These are phyloP conservation scores for Neofusicoccum sp. DNA, from an alignment of 2,329 filamentous ascomycete genomes.

Conservation along the genomic window DNA sequence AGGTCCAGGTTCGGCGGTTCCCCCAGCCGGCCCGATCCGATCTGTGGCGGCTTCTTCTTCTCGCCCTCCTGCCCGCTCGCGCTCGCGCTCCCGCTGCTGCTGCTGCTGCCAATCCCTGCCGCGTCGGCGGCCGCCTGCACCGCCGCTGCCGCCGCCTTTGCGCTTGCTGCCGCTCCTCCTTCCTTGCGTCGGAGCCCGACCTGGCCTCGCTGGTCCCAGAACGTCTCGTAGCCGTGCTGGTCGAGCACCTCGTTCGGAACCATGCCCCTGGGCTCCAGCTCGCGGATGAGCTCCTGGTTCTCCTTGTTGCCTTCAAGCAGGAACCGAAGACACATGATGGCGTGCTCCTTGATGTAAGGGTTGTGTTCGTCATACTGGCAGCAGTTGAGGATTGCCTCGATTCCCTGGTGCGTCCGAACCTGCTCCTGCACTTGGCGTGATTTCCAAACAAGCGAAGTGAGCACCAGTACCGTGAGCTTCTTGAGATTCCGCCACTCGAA, in stretches of 20 bases:
- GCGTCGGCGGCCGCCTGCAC: constrained; percentile 31
- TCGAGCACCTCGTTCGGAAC: constrained; percentile 53
- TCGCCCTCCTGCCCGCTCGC: constrained; percentile 7
- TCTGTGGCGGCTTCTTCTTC: constrained; percentile 26
- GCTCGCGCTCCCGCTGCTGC: constrained; percentile 16
- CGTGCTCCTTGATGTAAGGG: constrained; percentile 86
- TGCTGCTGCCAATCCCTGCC: constrained; percentile 24
- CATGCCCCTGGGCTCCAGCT: constrained; percentile 50
- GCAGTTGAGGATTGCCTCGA: constrained; percentile 85
- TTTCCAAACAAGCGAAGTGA: constrained; percentile 87
- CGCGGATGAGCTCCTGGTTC: constrained; percentile 71
- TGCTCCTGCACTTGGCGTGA: constrained; percentile 84
- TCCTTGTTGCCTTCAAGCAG: constrained; percentile 73
- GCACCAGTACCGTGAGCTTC: constrained; percentile 86
- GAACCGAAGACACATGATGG: constrained; percentile 55
- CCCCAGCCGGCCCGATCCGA: constrained; percentile 35
- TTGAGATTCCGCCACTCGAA: constrained; percentile 84
- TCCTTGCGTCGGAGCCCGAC: constrained; percentile 51
- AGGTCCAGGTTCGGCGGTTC: constrained; percentile 47
- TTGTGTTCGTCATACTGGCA: constrained; percentile 92
- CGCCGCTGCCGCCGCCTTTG: constrained; percentile 25
- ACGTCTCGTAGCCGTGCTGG: constrained; percentile 53
- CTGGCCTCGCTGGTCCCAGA: constrained; percentile 52
- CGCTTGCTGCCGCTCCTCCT: constrained; percentile 18
- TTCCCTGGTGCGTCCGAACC: constrained; percentile 80